Conservation (phyloP, 2,329 filamentous ascomycete genomes). For the Alternaria angustiovoidea region DNA sequence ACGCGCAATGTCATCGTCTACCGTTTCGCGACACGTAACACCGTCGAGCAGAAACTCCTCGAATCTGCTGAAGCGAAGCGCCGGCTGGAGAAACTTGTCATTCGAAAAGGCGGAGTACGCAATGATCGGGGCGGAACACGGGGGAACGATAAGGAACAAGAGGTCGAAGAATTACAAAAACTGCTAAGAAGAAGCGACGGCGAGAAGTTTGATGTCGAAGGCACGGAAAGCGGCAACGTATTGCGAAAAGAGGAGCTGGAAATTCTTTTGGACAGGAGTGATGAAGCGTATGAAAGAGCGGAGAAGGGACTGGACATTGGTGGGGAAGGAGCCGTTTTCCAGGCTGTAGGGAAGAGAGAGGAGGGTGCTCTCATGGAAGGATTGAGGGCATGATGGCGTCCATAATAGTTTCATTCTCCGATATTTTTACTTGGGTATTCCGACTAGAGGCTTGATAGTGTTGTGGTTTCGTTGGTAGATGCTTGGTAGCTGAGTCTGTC, state of each 20-base stretch:
- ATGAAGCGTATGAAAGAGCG: constrained; percentile 73
- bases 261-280: constrained; percentile 78
- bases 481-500: not conserved
- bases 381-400: constrained; percentile 49
- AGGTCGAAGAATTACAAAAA: constrained; percentile 58
- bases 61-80: constrained; percentile 91
- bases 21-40: constrained; percentile 89
- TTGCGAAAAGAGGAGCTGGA: constrained; percentile 79
- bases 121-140: constrained; percentile 67
- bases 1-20: constrained; percentile 92
- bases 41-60: constrained; percentile 87
- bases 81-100: constrained; percentile 90
- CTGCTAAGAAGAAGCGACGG: constrained; percentile 70
- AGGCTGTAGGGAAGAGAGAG: constrained; percentile 80
- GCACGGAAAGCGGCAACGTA: constrained; percentile 69
- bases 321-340: constrained; percentile 67
- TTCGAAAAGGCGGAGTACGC: constrained; percentile 79
- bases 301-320: constrained; percentile 80
- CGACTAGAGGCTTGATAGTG: not conserved
- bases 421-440: not conserved
- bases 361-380: constrained; percentile 61
- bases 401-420: not conserved
- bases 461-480: not conserved
- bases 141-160: constrained; percentile 50
- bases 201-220: constrained; percentile 65